Percentiles rank a stretch among this genome's conserved stretches.
Conservation (phyloP, 208 protist genomes). For the Novymonas esmeraldas region DNA sequence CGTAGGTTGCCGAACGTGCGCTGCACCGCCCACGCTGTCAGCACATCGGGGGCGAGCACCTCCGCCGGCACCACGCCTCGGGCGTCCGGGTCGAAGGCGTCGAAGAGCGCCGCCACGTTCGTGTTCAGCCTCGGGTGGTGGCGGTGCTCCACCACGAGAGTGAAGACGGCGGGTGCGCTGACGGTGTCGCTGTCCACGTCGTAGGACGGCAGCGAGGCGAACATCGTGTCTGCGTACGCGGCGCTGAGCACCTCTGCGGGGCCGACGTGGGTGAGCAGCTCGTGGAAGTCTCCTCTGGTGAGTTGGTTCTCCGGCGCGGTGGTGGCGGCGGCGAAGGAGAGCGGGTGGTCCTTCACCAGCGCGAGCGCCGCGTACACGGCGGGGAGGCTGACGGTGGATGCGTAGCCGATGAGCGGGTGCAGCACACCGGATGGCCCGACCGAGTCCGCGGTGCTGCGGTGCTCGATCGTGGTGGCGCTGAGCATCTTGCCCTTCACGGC, state of each 20-base stretch:
- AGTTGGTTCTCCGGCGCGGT: slow-evolving; percentile 1
- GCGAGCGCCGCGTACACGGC: slow-evolving; percentile 50
- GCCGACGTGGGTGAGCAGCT: slow-evolving; percentile 34
- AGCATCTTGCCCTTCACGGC: neutral
- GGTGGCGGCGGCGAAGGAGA: slow-evolving; percentile 1
- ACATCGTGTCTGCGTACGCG: slow-evolving; percentile 49
- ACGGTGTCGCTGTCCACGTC: slow-evolving; percentile 21
- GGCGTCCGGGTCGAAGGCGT: slow-evolving; percentile 57
- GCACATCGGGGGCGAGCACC: slow-evolving; percentile 42
- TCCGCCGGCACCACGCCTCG: slow-evolving; percentile 51
- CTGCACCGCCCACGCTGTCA: slow-evolving; percentile 63
- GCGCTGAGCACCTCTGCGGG: slow-evolving; percentile 40
- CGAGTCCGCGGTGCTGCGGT: neutral
- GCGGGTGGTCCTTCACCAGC: slow-evolving; percentile 21
- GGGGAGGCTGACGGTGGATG: slow-evolving; percentile 47
- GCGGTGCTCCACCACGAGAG: slow-evolving; percentile 57
- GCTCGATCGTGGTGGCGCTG: neutral
- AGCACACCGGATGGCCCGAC: neutral
- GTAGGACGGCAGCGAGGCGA: slow-evolving; percentile 38
- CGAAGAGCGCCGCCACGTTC: slow-evolving; percentile 67
- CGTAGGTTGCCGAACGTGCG: slow-evolving; percentile 75
- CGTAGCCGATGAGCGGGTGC: slow-evolving; percentile 69
- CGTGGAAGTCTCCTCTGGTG: slow-evolving; percentile 28
- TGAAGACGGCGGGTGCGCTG: slow-evolving; percentile 41
- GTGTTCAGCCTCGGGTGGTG: slow-evolving; percentile 60